phyloP scores from a whole-genome alignment of 2,329 filamentous ascomycete species.

The Ascosphaera pollenicola region DNA sequence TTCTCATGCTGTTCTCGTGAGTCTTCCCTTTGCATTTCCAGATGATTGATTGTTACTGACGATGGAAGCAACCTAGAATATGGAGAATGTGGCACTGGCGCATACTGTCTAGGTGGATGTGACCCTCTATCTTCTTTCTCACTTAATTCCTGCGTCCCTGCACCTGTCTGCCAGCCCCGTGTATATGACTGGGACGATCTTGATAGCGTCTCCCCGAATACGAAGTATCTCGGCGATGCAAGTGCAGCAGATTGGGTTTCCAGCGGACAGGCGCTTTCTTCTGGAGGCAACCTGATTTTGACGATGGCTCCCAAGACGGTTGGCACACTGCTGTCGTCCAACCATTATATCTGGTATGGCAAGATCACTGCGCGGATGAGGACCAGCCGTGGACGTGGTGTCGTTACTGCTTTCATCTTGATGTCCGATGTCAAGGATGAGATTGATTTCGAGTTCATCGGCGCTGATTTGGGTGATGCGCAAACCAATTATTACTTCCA shows the following conservation, averaged over 20 bases:
- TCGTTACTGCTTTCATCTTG: constrained; percentile 93
- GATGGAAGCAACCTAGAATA: constrained; percentile 50
- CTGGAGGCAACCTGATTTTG: constrained; percentile 47
- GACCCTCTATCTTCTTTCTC: constrained; percentile 67
- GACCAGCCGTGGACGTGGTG: constrained; percentile 64
- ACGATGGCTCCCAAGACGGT: constrained; percentile 76
- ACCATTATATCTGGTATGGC: constrained; percentile 91
- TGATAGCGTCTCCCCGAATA: constrained; percentile 46
- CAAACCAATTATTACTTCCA: constrained; percentile 98
- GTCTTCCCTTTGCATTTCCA: constrained; percentile 14
- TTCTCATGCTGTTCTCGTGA: constrained; percentile 63
- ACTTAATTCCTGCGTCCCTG: constrained; percentile 66
- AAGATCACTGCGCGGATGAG: constrained; percentile 70
- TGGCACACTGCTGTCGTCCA: constrained; percentile 68
- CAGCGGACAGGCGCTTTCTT: constrained; percentile 47
- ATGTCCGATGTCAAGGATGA: constrained; percentile 94
- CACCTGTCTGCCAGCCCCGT: constrained; percentile 55
- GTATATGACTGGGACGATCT: constrained; percentile 53
- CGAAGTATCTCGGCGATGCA: constrained; percentile 70
- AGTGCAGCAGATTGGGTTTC: constrained; percentile 69
- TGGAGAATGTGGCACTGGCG: constrained; percentile 77
- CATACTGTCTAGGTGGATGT: constrained; percentile 89
- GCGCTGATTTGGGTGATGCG: constrained; percentile 49
- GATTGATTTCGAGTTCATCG: constrained; percentile 92
- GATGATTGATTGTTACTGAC: neutral